Percentiles rank a stretch among this genome's conserved stretches.
phyloP scores from a whole-genome alignment of 106 monocot genomes.

The Chionographis japonica region DNA sequence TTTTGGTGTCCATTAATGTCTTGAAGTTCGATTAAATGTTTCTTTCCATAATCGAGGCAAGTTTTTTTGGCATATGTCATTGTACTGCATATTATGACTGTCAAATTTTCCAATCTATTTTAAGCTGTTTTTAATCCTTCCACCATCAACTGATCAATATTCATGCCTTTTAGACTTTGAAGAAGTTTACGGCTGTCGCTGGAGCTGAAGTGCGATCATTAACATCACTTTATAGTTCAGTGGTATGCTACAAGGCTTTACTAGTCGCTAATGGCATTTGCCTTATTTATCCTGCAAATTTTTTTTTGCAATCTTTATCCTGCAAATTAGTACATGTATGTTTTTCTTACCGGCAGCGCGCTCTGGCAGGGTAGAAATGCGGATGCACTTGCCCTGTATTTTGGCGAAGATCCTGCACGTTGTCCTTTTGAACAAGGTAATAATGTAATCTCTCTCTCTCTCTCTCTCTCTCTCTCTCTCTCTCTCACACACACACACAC shows the following conservation, averaged over 20 bases:
- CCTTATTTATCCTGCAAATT: not conserved
- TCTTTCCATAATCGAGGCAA: no score
- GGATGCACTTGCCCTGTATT: slow-evolving; percentile 76
- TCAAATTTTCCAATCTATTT: not conserved
- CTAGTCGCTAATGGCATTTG: not conserved
- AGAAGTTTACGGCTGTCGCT: slow-evolving; percentile 62
- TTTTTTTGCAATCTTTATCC: no score
- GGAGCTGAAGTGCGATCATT: slow-evolving; percentile 61
- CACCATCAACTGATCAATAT: not conserved
- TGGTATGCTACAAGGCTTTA: slow-evolving; percentile 38
- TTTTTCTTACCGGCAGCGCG: not conserved
- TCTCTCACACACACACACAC: no score
- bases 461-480: no score
- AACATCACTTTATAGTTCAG: slow-evolving; percentile 53
- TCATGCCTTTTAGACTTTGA: slow-evolving; percentile 50
- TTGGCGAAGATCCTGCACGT: slow-evolving; percentile 87
- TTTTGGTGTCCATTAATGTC: no score
- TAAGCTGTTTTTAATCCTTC: not conserved
- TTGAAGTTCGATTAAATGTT: no score
- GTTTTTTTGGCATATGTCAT: no score
- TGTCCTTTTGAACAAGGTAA: slow-evolving; percentile 99
- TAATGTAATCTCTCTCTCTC: not conserved
- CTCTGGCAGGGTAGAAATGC: slow-evolving; percentile 75
- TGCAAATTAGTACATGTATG: not conserved
- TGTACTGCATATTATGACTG: no score